Evolutionary conservation across 163 green algal genomes (phyloP).

Genomic region (Coccomyxa subellipsoidea): DNA sequence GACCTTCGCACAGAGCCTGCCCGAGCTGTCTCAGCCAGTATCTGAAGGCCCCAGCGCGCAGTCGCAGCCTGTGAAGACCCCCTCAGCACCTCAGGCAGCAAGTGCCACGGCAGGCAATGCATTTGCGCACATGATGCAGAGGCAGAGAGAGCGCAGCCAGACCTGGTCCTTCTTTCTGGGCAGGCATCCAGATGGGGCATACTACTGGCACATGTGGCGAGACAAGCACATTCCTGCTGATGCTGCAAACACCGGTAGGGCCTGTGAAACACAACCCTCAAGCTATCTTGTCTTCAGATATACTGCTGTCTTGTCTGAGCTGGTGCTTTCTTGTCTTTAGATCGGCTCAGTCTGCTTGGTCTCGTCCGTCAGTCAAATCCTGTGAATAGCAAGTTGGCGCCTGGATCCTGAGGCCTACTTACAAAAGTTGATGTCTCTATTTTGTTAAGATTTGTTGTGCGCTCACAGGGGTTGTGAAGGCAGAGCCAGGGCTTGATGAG

Average conservation of each 20-base stretch:
- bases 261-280: background rate
- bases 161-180: constrained; percentile 26
- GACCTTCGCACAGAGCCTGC: background rate
- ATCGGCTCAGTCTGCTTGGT: background rate
- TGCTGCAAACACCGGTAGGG: background rate
- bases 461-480: too few relatives aligned
- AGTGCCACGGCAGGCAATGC: constrained; percentile 17
- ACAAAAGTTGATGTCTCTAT: too few relatives aligned
- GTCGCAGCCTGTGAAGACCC: background rate
- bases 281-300: too few relatives aligned
- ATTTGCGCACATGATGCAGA: constrained; percentile 23
- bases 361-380: background rate
- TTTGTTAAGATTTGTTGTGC: too few relatives aligned
- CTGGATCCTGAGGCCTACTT: too few relatives aligned
- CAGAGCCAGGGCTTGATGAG: background rate
- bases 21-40: background rate
- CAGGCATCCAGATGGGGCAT: background rate
- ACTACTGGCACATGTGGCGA: constrained; percentile 15
- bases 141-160: constrained; percentile 16
- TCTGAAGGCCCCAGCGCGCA: background rate
- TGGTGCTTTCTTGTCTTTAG: too few relatives aligned
- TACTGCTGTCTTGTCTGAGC: too few relatives aligned
- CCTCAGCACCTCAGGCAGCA: background rate
- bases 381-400: background rate
- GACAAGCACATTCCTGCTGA: background rate